Conservation (phyloP, 805 yeast species). For the Candida odintsovae region DNA sequence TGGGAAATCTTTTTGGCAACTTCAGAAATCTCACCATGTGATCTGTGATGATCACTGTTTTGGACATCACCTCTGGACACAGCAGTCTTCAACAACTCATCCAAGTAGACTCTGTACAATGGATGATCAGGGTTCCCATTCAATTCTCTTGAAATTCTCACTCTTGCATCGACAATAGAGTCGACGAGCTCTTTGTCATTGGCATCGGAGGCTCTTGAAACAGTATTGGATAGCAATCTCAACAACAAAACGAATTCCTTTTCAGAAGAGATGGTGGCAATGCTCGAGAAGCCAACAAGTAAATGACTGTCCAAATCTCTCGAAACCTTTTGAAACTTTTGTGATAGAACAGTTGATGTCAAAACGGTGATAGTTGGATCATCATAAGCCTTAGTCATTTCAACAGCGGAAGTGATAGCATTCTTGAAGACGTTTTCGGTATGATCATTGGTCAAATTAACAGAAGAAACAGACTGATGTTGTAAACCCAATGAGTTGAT, state of each 20-base stretch:
- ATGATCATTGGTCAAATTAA: conserved; percentile 1
- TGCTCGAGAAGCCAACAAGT: conserved; percentile 53
- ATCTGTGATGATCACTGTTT: conserved; percentile 69
- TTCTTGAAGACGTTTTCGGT: conserved; percentile 44
- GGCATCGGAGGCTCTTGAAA: conserved; percentile 37
- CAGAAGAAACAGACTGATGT: conserved; percentile 4
- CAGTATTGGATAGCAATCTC: conserved; percentile 48
- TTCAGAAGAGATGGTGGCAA: conserved; percentile 56
- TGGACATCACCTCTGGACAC: conserved; percentile 77
- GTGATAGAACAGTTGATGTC: conserved; percentile 76
- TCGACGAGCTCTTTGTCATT: conserved; percentile 33
- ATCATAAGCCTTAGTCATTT: conserved; percentile 58
- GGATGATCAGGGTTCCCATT: conserved; percentile 30
- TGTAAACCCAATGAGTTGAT: conserved; percentile 10
- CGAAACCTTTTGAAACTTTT: conserved; percentile 52
- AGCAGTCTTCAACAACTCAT: conserved; percentile 60
- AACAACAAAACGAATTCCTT: conserved; percentile 63
- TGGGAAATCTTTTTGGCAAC: conserved; percentile 64
- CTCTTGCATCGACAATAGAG: conserved; percentile 46
- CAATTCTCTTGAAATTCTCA: conserved; percentile 32
- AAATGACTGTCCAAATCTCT: conserved; percentile 49
- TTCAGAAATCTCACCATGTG: conserved; percentile 64
- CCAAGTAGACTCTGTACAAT: conserved; percentile 50
- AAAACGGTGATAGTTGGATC: conserved; percentile 72
- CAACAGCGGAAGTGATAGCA: conserved; percentile 61